Evolutionary conservation across 2,329 filamentous ascomycete species (phyloP).

Genomic region (Fusarium siculi): DNA sequence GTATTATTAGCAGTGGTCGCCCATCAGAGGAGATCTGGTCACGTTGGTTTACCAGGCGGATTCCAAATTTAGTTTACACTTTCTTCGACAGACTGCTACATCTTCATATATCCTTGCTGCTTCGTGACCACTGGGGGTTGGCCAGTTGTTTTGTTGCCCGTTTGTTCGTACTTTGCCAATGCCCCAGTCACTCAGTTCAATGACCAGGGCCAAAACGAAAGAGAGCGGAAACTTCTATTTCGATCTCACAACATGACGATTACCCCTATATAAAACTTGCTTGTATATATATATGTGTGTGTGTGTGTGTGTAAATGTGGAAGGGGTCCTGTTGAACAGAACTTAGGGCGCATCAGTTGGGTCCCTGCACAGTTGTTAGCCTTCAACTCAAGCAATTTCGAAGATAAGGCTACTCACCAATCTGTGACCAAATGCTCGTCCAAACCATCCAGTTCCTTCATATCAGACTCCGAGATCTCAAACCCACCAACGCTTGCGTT

Average conservation of each 20-base stretch:
- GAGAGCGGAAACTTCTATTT: neutral
- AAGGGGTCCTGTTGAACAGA: neutral
- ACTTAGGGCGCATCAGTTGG: constrained; percentile 44
- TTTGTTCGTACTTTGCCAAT: neutral
- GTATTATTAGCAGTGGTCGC: neutral
- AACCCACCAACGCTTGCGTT: constrained; percentile 72
- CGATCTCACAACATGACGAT: accelerated
- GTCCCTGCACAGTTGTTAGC: constrained; percentile 40
- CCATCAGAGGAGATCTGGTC: neutral
- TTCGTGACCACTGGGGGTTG: neutral
- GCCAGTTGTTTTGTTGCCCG: neutral
- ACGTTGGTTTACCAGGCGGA: neutral
- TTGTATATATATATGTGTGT: neutral
- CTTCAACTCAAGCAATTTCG: neutral
- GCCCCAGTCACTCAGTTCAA: neutral
- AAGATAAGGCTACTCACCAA: constrained; percentile 55
- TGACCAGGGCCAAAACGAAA: neutral
- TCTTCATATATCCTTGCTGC: neutral
- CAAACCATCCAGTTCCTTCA: constrained; percentile 69
- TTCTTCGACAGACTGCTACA: neutral
- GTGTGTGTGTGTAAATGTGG: neutral
- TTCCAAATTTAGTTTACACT: neutral
- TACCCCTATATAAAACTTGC: neutral
- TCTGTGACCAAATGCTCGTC: constrained; percentile 81
- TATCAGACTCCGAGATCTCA: constrained; percentile 70